A percentile compares a stretch with the other conserved stretches of the same genome.
Evolutionary conservation across 1,284 basidiomycete species (phyloP).

Genomic region (Cutaneotrichosporon dermatis): DNA sequence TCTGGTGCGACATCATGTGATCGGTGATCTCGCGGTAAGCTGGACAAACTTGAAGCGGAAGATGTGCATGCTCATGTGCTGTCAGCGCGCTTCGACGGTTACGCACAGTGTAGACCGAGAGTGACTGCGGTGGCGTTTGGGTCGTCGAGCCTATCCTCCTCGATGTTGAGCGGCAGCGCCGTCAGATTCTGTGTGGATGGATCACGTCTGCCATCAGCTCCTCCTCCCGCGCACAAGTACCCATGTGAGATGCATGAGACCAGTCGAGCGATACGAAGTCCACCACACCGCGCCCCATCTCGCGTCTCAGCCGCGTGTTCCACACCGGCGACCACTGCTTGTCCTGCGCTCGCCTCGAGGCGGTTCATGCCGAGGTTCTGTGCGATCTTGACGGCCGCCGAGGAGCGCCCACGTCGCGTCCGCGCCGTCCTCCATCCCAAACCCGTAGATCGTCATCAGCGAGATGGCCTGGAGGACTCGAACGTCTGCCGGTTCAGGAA

Average conservation of each 20-base stretch:
- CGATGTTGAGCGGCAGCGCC: constrained; percentile 19
- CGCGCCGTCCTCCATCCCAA: constrained; percentile 14
- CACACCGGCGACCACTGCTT: constrained; percentile 20
- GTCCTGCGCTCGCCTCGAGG: constrained; percentile 13
- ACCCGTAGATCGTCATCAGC: constrained; percentile 20
- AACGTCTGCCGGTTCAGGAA: constrained; percentile 20
- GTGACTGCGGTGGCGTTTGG: constrained; percentile 1
- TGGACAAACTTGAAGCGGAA: constrained; percentile 19
- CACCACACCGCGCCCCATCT: constrained; percentile 26
- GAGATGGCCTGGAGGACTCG: constrained; percentile 22
- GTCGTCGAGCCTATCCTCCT: constrained; percentile 21
- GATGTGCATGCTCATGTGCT: constrained; percentile 20
- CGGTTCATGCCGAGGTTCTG: constrained; percentile 28
- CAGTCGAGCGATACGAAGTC: constrained; percentile 26
- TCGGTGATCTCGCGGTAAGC: constrained; percentile 24
- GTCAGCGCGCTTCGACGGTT: neutral
- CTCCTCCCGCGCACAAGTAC: constrained; percentile 3
- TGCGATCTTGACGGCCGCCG: constrained; percentile 24
- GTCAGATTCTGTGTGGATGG: constrained; percentile 25
- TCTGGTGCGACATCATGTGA: constrained; percentile 14
- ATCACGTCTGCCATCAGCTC: constrained; percentile 17
- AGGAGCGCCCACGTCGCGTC: constrained; percentile 20
- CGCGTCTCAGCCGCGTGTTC: constrained; percentile 14
- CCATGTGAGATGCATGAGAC: constrained; percentile 21
- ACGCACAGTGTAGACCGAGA: constrained; percentile 14